These are phyloP conservation scores for Trichothecium roseum DNA, from an alignment of 2,329 filamentous ascomycete genomes.

Conservation along the genomic window DNA sequence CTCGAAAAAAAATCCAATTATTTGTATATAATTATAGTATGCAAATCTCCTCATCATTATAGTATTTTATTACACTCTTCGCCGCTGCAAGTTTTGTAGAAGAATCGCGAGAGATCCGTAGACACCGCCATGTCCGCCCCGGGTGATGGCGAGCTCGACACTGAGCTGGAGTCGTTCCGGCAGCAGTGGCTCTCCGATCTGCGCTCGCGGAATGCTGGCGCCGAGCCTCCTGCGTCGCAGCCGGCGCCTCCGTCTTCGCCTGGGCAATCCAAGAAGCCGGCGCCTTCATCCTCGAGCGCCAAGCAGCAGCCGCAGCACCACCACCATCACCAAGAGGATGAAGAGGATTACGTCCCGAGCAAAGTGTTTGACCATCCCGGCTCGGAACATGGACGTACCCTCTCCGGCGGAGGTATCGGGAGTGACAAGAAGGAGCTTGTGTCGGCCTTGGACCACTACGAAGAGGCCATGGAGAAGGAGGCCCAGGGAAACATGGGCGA, in stretches of 20 bases:
- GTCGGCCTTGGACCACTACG: slow-evolving; percentile 86
- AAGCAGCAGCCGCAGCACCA: not conserved
- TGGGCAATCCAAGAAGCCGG: not conserved
- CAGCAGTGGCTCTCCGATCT: slow-evolving; percentile 81
- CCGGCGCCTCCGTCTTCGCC: not conserved
- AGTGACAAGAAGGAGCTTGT: slow-evolving; percentile 37
- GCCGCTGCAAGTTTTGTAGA: too few relatives aligned
- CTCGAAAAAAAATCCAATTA: too few relatives aligned
- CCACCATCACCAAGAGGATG: slow-evolving; percentile 16
- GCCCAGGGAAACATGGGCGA: slow-evolving; percentile 77
- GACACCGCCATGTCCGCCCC: slow-evolving; percentile 1
- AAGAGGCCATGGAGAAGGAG: slow-evolving; percentile 84
- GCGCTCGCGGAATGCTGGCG: slow-evolving; percentile 23
- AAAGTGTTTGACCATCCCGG: slow-evolving; percentile 21
- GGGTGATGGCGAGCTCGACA: slow-evolving; percentile 33
- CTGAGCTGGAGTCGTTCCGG: slow-evolving; percentile 79
- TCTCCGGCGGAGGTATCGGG: slow-evolving; percentile 5
- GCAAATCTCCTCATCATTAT: too few relatives aligned
- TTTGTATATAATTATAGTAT: too few relatives aligned
- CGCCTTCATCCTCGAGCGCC: not conserved
- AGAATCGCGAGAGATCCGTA: too few relatives aligned
- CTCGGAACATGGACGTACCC: slow-evolving; percentile 5
- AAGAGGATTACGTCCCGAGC: slow-evolving; percentile 22
- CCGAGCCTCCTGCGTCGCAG: not conserved
- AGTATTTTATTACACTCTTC: too few relatives aligned